phyloP scores from a whole-genome alignment of 2,329 filamentous ascomycete genomes.

The Calonectria fujianensis region DNA sequence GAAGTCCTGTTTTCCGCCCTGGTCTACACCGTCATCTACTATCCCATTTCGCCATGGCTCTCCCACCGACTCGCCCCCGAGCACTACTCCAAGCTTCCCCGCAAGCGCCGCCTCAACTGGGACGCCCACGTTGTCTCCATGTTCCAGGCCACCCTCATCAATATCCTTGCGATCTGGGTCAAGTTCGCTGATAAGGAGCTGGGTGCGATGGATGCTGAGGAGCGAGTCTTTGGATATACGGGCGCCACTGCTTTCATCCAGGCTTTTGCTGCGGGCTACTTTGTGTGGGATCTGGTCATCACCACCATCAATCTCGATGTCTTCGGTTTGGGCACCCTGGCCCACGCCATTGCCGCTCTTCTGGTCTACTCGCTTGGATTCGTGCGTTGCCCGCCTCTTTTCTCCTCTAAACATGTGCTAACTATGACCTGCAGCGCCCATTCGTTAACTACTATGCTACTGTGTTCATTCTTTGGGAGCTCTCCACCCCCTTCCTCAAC shows the following conservation, averaged over 20 bases:
- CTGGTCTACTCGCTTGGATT: conserved; percentile 86
- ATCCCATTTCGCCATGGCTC: conserved; percentile 79
- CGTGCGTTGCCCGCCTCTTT: conserved; percentile 70
- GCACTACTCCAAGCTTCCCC: conserved; percentile 78
- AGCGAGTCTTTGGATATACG: conserved; percentile 86
- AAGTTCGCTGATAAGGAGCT: conserved; percentile 82
- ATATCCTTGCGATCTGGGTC: conserved; percentile 82
- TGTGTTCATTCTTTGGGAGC: conserved; percentile 90
- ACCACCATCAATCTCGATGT: conserved; percentile 81
- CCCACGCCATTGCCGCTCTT: conserved; percentile 84
- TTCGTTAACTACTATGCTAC: conserved; percentile 89
- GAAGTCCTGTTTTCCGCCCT: conserved; percentile 81
- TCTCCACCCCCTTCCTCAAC: conserved; percentile 90
- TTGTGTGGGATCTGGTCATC: conserved; percentile 87
- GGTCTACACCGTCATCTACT: conserved; percentile 81
- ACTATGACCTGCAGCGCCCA: conserved; percentile 75
- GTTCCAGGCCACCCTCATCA: conserved; percentile 84
- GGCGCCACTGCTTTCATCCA: conserved; percentile 83
- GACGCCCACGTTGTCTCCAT: conserved; percentile 91
- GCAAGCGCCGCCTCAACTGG: conserved; percentile 84
- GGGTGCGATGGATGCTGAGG: conserved; percentile 77
- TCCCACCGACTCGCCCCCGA: conserved; percentile 77
- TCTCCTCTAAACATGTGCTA: conserved; percentile 31
- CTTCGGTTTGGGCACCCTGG: conserved; percentile 85
- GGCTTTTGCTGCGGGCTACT: conserved; percentile 86